Evolutionary conservation across 352 stramenopile genomes (phyloP).

Genomic region (Globisporangium barbulae): DNA sequence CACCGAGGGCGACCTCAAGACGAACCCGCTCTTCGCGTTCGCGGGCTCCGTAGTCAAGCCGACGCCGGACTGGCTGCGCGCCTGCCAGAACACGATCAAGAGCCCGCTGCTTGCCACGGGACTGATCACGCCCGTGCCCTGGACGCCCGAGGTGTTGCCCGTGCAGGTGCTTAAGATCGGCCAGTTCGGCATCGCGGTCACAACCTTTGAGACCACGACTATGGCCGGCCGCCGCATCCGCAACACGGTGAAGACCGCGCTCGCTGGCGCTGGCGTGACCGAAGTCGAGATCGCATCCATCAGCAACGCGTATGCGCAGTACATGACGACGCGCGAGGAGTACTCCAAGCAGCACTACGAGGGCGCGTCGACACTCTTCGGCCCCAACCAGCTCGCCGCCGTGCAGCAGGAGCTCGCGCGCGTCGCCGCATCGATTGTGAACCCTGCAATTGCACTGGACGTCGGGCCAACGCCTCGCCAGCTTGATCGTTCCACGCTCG

Average conservation of each 20-base stretch:
- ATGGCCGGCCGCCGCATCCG: constrained; percentile 56
- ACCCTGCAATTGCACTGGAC: constrained; percentile 24
- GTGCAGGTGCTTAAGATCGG: constrained; percentile 55
- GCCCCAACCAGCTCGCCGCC: constrained; percentile 54
- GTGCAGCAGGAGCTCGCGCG: constrained; percentile 50
- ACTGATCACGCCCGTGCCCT: constrained; percentile 29
- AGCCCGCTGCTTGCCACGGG: constrained; percentile 38
- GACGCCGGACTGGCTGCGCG: constrained; percentile 41
- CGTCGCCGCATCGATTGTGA: constrained; percentile 28
- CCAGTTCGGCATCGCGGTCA: constrained; percentile 43
- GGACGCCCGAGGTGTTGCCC: constrained; percentile 41
- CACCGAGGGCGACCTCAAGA: constrained; percentile 30
- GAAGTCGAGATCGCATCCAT: constrained; percentile 51
- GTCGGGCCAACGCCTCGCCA: constrained; percentile 35
- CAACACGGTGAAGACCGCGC: constrained; percentile 22
- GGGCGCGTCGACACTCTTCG: constrained; percentile 67
- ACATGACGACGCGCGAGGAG: constrained; percentile 62
- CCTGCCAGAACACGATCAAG: constrained; percentile 38
- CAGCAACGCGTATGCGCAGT: constrained; percentile 62
- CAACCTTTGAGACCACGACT: constrained; percentile 57
- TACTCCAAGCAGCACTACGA: constrained; percentile 68
- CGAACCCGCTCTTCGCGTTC: constrained; percentile 26
- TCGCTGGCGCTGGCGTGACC: constrained; percentile 24
- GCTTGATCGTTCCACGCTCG: constrained; percentile 30
- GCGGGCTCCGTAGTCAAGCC: constrained; percentile 24